Percentiles rank a stretch among this genome's conserved stretches.
Conservation (phyloP, 352 stramenopile genomes). For the Bremia lactucae region DNA sequence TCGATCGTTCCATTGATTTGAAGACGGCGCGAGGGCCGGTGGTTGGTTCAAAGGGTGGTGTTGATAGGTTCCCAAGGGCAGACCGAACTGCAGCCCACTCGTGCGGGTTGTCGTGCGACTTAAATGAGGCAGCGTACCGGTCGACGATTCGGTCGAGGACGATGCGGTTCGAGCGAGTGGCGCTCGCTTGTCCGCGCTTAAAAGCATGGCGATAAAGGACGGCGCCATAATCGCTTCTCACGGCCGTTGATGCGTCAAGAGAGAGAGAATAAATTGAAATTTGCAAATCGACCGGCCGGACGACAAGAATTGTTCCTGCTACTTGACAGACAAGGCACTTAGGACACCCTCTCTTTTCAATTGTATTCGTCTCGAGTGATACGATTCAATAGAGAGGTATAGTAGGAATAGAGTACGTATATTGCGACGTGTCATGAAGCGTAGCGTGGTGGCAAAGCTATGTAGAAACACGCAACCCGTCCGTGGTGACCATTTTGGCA, state of each 20-base stretch:
- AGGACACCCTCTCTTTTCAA: neutral
- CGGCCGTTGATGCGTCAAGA: constrained; percentile 7
- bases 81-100: constrained; percentile 24
- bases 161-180: neutral
- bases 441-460: neutral
- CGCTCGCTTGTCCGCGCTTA: constrained; percentile 20
- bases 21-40: constrained; percentile 1
- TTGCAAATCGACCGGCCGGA: constrained; percentile 18
- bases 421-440: no score
- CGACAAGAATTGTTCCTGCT: constrained; percentile 5
- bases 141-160: neutral
- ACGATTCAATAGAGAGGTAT: no score
- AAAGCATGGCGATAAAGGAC: constrained; percentile 54
- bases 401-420: no score
- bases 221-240: constrained; percentile 31
- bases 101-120: constrained; percentile 4
- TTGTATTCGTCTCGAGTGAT: neutral
- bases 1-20: constrained; percentile 30
- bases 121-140: constrained; percentile 14
- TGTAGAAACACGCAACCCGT: neutral
- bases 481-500: no score
- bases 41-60: constrained; percentile 13
- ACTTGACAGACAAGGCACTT: constrained; percentile 9
- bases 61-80: constrained; percentile 18
- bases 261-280: constrained; percentile 11